Base-by-base conservation (phyloP, 495 filamentous ascomycete species). In the Melanomma pulvis-pyrius region DNA sequence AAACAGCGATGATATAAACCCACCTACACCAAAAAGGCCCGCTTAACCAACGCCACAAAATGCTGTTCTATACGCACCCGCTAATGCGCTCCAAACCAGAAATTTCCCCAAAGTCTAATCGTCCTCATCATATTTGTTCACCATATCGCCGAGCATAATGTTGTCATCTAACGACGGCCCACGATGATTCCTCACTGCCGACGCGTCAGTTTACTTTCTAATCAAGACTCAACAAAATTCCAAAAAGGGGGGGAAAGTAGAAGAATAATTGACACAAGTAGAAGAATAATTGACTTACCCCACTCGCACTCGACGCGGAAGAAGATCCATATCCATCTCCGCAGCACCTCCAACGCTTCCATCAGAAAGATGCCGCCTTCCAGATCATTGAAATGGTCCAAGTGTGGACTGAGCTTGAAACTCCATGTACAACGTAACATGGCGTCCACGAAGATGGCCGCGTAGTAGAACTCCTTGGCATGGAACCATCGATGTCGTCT, bases 261-360 rank as follows among this genome's bases (percentile, higher is more conserved):
- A 59, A 32, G 2, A 22, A 25, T 19, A 41, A 44, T 6, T 19
- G 36, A 59, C 6, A 34, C 11, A 49, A 21, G 4, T n/a, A 32
- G 25, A 48, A 30, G 30, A 29, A 34, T 29, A 19, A 29, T 6
- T 51, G 28, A 72, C 79, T 76, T 71, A 86, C 91, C 83, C 89
- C 89, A 96, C 80, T 98, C 94, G 22, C 91, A 90, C 81, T 98
- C 94, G 24, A 92, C 86, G 2, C 94, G 85, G 75, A 98, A 92
- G 77, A 98, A 97, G 49, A 94, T 90, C 94, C 94, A 98, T 70
- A 98, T 84, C 92, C 93, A 97, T 19, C 94, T 83, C 44, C 94
- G 84, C 21, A 89, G 82, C 8, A 98, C 87, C 76, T 98, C 94
- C 19, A 94, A 79, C 39, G 89, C 79, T 79, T 97, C 88, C 67